Conservation (phyloP, 208 protist genomes). For the Tritrichomonas musculus region DNA sequence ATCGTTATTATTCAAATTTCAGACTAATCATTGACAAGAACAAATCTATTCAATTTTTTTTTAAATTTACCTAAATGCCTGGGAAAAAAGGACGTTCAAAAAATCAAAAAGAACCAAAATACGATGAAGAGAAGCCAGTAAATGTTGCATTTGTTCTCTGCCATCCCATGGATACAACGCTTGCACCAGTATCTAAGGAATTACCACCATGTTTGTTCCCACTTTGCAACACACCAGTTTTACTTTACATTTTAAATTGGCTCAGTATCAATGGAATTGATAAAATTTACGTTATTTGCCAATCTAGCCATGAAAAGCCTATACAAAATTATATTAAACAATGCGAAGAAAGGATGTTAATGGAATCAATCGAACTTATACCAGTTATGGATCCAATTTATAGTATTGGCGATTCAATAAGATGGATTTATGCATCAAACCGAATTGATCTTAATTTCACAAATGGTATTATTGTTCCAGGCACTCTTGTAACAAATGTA, state of each 20-base stretch:
- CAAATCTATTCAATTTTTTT: too few species aligned
- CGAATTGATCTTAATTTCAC: not conserved
- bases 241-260: constrained; percentile 8
- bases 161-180: not conserved
- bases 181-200: not conserved
- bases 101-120: too few species aligned
- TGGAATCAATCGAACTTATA: not conserved
- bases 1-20: too few species aligned
- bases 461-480: not conserved
- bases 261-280: not conserved
- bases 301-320: not conserved
- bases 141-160: constrained; percentile 10
- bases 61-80: too few species aligned
- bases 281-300: constrained; percentile 6
- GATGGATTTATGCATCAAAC: not conserved
- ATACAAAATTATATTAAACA: not conserved
- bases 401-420: not conserved
- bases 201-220: constrained; percentile 13
- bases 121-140: too few species aligned
- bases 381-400: not conserved
- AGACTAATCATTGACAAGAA: too few species aligned
- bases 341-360: not conserved
- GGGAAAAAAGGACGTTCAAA: too few species aligned
- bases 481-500: not conserved
- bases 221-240: not conserved